Percentiles rank a stretch among this genome's conserved stretches.
phyloP scores from a whole-genome alignment of 148 eudicot genomes.

The Pharnaceum exiguum region DNA sequence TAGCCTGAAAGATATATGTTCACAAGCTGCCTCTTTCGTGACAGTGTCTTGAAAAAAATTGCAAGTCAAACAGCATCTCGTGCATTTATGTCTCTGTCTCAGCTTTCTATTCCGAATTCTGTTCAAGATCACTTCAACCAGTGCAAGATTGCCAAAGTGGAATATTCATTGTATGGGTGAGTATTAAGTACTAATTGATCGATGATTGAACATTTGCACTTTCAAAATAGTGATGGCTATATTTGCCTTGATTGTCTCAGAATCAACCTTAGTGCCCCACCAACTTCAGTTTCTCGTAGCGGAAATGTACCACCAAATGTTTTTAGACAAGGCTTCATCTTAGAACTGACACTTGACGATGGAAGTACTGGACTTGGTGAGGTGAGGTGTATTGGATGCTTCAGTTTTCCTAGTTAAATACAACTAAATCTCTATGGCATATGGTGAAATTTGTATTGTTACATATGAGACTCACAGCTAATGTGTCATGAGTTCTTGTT shows the following conservation, averaged over 20 bases:
- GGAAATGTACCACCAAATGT: constrained; percentile 21
- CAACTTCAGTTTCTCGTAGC: constrained; percentile 54
- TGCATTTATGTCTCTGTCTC: constrained; percentile 48
- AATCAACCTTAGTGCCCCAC: constrained; percentile 66
- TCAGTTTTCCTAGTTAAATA: neutral
- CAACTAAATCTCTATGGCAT: neutral
- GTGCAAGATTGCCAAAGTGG: constrained; percentile 43
- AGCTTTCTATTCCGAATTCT: constrained; percentile 31
- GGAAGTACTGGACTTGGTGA: constrained; percentile 90
- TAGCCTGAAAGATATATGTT: neutral
- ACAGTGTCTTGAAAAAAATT: constrained; percentile 59
- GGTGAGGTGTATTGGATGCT: constrained; percentile 37
- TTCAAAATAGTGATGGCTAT: constrained; percentile 5
- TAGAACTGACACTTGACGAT: constrained; percentile 72
- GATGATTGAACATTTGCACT: neutral
- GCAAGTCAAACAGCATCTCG: constrained; percentile 60
- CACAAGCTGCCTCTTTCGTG: constrained; percentile 18
- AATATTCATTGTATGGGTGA: constrained; percentile 66
- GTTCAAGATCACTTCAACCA: constrained; percentile 18
- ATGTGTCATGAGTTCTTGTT: neutral
- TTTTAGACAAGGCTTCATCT: constrained; percentile 74
- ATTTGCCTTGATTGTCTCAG: constrained; percentile 37
- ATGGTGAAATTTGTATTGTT: neutral
- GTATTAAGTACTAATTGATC: constrained; percentile 15
- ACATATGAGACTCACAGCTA: neutral